phyloP scores from a whole-genome alignment of 192 early-diverging fungal species.

The Thamnidium elegans region DNA sequence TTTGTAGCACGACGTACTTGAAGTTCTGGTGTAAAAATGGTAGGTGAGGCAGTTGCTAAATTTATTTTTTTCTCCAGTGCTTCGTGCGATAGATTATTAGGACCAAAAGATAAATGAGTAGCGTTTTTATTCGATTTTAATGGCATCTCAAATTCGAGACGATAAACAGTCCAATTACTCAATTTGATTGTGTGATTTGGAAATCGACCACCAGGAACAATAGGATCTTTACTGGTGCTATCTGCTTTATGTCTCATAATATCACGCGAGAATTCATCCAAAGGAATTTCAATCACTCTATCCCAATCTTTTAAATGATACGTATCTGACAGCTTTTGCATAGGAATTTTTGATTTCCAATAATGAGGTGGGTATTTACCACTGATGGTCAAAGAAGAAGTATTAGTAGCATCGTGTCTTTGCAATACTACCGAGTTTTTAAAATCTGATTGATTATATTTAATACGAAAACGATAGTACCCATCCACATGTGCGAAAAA shows the following conservation, averaged over 20 bases:
- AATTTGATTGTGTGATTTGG: not conserved
- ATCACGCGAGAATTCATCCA: not conserved
- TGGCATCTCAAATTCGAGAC: constrained; percentile 5
- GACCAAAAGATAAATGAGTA: too few species aligned
- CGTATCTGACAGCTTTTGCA: too few species aligned
- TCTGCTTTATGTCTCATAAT: not conserved
- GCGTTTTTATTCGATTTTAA: too few species aligned
- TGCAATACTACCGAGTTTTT: not conserved
- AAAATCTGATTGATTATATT: not conserved
- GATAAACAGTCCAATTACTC: constrained; percentile 10
- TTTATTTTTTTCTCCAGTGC: not conserved
- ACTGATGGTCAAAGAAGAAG: too few species aligned
- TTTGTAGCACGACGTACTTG: not conserved
- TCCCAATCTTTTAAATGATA: not conserved
- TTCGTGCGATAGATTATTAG: not conserved
- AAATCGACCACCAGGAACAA: not conserved
- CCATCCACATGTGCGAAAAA: not conserved
- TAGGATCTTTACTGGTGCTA: not conserved
- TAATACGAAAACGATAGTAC: not conserved
- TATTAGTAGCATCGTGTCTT: too few species aligned
- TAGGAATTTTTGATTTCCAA: too few species aligned
- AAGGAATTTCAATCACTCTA: not conserved
- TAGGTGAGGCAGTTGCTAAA: not conserved
- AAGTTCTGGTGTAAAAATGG: not conserved
- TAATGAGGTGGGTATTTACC: too few species aligned